Percentiles rank a stretch among this genome's conserved stretches.
Conservation (phyloP, 2,329 filamentous ascomycete species). For the Aspergillus niger region DNA sequence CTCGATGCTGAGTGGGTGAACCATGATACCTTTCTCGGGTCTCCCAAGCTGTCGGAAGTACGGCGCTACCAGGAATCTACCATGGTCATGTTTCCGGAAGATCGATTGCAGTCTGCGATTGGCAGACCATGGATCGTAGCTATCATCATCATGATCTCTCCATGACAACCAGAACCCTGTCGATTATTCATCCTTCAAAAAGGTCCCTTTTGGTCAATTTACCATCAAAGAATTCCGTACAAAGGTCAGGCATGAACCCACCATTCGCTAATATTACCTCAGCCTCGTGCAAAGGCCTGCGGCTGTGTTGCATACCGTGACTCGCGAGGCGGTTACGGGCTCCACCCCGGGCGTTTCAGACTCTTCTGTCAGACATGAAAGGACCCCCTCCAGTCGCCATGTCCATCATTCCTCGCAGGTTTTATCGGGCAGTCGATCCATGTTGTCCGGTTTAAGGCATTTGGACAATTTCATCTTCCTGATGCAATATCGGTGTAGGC, state of each 20-base stretch:
- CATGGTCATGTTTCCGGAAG: not conserved
- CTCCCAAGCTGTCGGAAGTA: conserved; percentile 2
- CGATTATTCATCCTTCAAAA: not conserved
- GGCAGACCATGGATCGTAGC: not conserved
- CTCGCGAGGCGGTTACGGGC: conserved; percentile 13
- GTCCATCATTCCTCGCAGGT: conserved; percentile 10
- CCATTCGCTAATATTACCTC: not conserved
- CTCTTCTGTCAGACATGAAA: conserved; percentile 12
- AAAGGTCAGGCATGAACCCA: not conserved
- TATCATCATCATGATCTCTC: conserved; percentile 6
- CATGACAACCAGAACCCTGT: not conserved
- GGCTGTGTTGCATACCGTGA: conserved; percentile 13
- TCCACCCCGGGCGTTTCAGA: conserved; percentile 25
- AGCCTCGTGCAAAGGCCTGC: conserved; percentile 5
- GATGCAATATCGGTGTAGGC: not conserved
- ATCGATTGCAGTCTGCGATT: not conserved
- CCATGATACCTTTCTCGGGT: not conserved
- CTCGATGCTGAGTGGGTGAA: not conserved
- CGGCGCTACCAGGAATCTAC: not conserved
- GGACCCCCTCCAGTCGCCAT: conserved; percentile 3
- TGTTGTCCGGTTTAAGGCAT: not conserved
- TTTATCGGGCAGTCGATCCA: not conserved
- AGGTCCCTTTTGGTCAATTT: not conserved
- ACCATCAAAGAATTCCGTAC: not conserved
- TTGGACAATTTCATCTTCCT: not conserved